A percentile compares a stretch with the other conserved stretches of the same genome.
These are phyloP conservation scores for Ganoderma multipileum DNA, from an alignment of 1,284 basidiomycete genomes.

Conservation along the genomic window DNA sequence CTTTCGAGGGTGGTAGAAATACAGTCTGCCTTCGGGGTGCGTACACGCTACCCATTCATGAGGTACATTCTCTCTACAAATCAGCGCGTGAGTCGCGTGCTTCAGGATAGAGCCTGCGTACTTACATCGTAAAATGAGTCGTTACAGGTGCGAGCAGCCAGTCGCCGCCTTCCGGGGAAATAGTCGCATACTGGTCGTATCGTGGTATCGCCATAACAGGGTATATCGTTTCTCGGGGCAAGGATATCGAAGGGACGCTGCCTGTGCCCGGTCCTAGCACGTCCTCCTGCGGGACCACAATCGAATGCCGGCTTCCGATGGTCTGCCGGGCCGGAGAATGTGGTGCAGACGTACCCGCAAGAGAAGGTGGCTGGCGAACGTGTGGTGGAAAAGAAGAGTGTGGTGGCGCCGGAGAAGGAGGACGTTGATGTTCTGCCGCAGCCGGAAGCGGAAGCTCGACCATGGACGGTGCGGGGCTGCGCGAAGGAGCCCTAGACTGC, in stretches of 20 bases:
- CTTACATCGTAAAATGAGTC: slow-evolving; percentile 25
- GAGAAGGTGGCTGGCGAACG: neutral
- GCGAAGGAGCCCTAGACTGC: slow-evolving; percentile 24
- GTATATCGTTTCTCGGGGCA: slow-evolving; percentile 21
- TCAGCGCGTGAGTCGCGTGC: neutral
- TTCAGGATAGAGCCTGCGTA: neutral
- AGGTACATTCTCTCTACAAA: slow-evolving; percentile 30
- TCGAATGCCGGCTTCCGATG: slow-evolving; percentile 9
- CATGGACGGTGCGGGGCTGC: slow-evolving; percentile 1
- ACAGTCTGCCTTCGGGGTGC: slow-evolving; percentile 40
- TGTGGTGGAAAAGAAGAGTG: neutral
- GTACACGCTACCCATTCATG: slow-evolving; percentile 31
- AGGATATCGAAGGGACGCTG: neutral
- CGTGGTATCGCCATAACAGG: slow-evolving; percentile 25
- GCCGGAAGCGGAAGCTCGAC: slow-evolving; percentile 6
- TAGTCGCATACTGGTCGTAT: slow-evolving; percentile 28
- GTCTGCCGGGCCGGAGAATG: neutral
- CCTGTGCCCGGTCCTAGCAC: slow-evolving; percentile 6
- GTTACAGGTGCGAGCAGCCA: slow-evolving; percentile 27
- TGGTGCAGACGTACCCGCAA: neutral
- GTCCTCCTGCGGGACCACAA: slow-evolving; percentile 19
- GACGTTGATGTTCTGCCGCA: neutral
- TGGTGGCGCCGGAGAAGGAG: neutral
- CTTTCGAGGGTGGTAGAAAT: slow-evolving; percentile 34
- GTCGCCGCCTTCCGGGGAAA: slow-evolving; percentile 16